These are phyloP conservation scores for Penicillium argentinense DNA, from an alignment of 495 filamentous ascomycete genomes.

Conservation along the genomic window DNA sequence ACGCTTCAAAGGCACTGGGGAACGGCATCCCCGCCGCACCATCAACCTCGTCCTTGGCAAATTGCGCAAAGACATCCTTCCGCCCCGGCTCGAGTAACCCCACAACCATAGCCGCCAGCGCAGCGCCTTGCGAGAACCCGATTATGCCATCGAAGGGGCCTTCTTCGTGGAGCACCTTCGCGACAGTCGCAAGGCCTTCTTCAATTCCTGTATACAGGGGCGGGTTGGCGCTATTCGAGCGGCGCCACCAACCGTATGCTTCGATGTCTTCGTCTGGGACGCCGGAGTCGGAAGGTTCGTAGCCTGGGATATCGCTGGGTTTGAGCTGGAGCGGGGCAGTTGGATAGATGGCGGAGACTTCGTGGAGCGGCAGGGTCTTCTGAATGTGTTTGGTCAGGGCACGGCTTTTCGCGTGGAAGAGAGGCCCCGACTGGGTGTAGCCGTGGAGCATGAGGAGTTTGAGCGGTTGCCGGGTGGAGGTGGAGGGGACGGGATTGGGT, in stretches of 20 bases:
- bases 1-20: constrained; percentile 50
- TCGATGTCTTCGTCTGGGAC: constrained; percentile 52
- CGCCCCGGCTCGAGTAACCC: constrained; percentile 63
- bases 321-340: constrained; percentile 57
- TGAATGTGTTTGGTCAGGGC: constrained; percentile 77
- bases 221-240: constrained; percentile 46
- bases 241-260: constrained; percentile 81
- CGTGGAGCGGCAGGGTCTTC: constrained; percentile 64
- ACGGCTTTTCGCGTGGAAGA: constrained; percentile 88
- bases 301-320: constrained; percentile 71
- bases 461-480: constrained; percentile 35
- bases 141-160: constrained; percentile 69
- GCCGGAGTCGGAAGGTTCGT: constrained; percentile 35
- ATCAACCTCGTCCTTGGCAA: constrained; percentile 22
- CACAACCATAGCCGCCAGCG: constrained; percentile 62
- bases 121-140: constrained; percentile 75
- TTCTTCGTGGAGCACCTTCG: constrained; percentile 55
- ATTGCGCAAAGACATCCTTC: constrained; percentile 44
- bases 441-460: constrained; percentile 62
- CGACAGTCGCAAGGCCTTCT: constrained; percentile 60
- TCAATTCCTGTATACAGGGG: constrained; percentile 67
- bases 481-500: constrained; percentile 14
- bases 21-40: constrained; percentile 37
- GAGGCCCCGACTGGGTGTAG: constrained; percentile 86
- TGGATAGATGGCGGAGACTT: constrained; percentile 53